Percentiles rank a stretch among this genome's conserved stretches.
Evolutionary conservation across 1,284 basidiomycete genomes (phyloP).

Genomic region (Takashimella koratensis): DNA sequence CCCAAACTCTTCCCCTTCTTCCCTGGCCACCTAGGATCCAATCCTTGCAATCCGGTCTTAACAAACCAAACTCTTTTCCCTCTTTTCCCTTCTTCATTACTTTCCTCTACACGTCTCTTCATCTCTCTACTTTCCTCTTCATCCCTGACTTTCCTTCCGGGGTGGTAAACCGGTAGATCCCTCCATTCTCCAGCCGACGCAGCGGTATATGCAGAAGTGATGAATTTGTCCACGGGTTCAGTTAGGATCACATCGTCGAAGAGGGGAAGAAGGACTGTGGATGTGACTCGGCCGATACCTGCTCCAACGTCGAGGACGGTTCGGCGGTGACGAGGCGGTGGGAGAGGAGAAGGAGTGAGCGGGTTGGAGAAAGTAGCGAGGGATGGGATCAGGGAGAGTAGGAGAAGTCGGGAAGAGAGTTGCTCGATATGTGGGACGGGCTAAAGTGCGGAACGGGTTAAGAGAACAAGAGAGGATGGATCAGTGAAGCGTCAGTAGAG

Average conservation of each 20-base stretch:
- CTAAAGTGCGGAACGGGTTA: slow-evolving; percentile 48
- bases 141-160: slow-evolving; percentile 9
- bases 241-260: slow-evolving; percentile 79
- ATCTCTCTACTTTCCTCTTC: slow-evolving; percentile 19
- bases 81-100: slow-evolving; percentile 19
- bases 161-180: slow-evolving; percentile 47
- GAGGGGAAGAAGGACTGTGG: slow-evolving; percentile 76
- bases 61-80: slow-evolving; percentile 77
- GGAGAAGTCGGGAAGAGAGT: slow-evolving; percentile 77
- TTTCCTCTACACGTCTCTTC: slow-evolving; percentile 14
- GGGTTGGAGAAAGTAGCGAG: slow-evolving; percentile 71
- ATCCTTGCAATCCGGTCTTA: slow-evolving; percentile 68
- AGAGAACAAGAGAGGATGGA: slow-evolving; percentile 2
- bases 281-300: slow-evolving; percentile 85
- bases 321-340: slow-evolving; percentile 48
- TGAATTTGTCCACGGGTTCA: slow-evolving; percentile 76
- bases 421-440: slow-evolving; percentile 82
- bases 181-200: slow-evolving; percentile 58
- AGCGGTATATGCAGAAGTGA: slow-evolving; percentile 63
- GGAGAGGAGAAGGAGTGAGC: slow-evolving; percentile 40
- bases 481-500: too few relatives aligned
- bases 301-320: slow-evolving; percentile 82
- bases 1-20: slow-evolving; percentile 30
- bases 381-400: slow-evolving; percentile 72
- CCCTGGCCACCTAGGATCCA: slow-evolving; percentile 61